Conservation (phyloP, 225 moss, liverwort and hornwort species). For the Neckera pumila region DNA sequence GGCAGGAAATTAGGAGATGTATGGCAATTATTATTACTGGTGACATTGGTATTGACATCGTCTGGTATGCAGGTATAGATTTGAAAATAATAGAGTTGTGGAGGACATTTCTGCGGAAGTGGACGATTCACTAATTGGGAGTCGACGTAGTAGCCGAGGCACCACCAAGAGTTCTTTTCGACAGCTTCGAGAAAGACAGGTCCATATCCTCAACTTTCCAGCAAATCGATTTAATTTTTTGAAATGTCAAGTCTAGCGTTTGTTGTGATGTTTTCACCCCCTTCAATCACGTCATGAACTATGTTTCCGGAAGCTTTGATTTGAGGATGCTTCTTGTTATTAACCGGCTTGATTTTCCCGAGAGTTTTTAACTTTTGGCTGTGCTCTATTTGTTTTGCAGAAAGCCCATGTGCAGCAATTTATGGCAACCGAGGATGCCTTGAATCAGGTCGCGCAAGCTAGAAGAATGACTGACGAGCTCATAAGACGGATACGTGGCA, state of each 20-base stretch:
- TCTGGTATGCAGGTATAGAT: slow-evolving; percentile 55
- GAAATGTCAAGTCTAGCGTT: neutral
- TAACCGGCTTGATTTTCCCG: neutral
- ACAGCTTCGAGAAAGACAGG: slow-evolving; percentile 97
- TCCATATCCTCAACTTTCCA: neutral
- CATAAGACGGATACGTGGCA: slow-evolving; percentile 55
- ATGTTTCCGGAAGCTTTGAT: neutral
- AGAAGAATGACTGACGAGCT: slow-evolving; percentile 61
- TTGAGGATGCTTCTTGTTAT: neutral
- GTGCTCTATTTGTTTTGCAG: slow-evolving; percentile 22
- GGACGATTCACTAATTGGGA: slow-evolving; percentile 55
- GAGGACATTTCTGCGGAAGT: slow-evolving; percentile 69
- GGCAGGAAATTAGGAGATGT: neutral
- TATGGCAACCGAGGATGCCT: slow-evolving; percentile 90
- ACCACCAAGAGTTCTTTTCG: slow-evolving; percentile 62
- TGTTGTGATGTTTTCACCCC: neutral
- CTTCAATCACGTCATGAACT: neutral
- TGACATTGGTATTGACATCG: neutral
- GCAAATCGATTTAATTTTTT: neutral
- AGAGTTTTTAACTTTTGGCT: neutral
- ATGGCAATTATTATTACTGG: neutral
- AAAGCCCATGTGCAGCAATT: slow-evolving; percentile 99
- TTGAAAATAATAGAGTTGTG: slow-evolving; percentile 74
- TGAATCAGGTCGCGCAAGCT: slow-evolving; percentile 78
- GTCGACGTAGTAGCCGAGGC: slow-evolving; percentile 44